Conservation (phyloP, 2,329 filamentous ascomycete genomes). For the Cordyceps sp. region DNA sequence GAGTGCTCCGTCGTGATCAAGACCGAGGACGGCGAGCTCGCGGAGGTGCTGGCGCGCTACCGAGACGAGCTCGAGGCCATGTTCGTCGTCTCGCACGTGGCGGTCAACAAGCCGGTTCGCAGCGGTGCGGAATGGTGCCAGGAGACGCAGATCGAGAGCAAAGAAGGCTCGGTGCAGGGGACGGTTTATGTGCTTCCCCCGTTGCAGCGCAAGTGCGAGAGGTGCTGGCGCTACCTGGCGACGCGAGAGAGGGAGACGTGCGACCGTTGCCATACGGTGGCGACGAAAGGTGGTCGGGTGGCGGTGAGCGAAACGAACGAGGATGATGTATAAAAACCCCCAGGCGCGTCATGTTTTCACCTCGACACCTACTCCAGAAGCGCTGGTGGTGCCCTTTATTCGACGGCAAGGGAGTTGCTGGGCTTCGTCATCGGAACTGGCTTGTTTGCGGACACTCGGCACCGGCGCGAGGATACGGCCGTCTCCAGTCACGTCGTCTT, state of each 20-base stretch:
- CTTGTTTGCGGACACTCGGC: too few species aligned
- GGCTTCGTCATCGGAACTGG: too few species aligned
- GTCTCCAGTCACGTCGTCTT: too few species aligned
- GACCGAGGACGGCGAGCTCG: constrained; percentile 19
- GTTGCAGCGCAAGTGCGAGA: constrained; percentile 51
- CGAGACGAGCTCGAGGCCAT: constrained; percentile 40
- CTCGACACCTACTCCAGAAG: too few species aligned
- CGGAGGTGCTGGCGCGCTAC: constrained; percentile 21
- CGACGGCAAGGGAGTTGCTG: too few species aligned
- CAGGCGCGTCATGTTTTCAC: too few species aligned
- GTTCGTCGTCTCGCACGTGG: constrained; percentile 53
- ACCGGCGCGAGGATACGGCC: too few species aligned
- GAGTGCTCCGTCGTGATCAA: constrained; percentile 53
- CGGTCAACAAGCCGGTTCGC: constrained; percentile 21
- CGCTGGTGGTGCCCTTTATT: too few species aligned
- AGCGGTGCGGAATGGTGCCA: constrained; percentile 22
- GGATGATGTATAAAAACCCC: too few species aligned
- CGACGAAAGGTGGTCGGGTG: constrained; percentile 38
- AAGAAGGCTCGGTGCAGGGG: constrained; percentile 13
- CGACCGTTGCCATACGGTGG: constrained; percentile 54
- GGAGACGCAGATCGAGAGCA: constrained; percentile 23
- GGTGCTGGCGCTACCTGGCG: constrained; percentile 83
- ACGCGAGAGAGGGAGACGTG: constrained; percentile 51
- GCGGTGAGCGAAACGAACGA: not conserved
- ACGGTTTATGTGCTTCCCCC: constrained; percentile 31